Evolutionary conservation across 208 protist genomes (phyloP).

Genomic region (Lotmaria passim): DNA sequence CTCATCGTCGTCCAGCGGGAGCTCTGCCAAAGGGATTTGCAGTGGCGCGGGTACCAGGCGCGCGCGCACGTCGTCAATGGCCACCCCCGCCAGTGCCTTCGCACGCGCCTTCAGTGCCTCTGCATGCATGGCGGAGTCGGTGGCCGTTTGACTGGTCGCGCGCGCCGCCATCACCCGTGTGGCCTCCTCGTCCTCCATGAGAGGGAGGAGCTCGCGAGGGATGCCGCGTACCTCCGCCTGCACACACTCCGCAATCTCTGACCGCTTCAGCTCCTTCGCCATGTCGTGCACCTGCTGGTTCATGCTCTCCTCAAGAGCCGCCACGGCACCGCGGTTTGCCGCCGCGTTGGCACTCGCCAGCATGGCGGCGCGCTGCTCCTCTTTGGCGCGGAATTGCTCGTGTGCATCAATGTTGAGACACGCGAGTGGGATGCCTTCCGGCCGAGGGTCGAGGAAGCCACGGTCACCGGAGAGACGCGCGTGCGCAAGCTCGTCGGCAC

Average conservation of each 20-base stretch:
- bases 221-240: constrained; percentile 45
- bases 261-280: constrained; percentile 45
- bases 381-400: constrained; percentile 38
- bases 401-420: constrained; percentile 45
- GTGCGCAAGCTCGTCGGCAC: constrained; percentile 46
- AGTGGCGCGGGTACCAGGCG: constrained; percentile 48
- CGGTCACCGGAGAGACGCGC: constrained; percentile 35
- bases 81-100: constrained; percentile 33
- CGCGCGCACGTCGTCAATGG: constrained; percentile 40
- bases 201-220: constrained; percentile 47
- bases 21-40: constrained; percentile 38
- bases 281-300: constrained; percentile 48
- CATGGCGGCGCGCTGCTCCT: constrained; percentile 47
- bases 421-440: constrained; percentile 51
- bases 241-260: constrained; percentile 38
- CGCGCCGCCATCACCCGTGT: constrained; percentile 31
- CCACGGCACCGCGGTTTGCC: constrained; percentile 34
- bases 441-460: constrained; percentile 49
- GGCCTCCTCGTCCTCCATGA: constrained; percentile 45
- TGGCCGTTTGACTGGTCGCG: constrained; percentile 10
- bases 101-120: constrained; percentile 43
- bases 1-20: constrained; percentile 49
- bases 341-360: constrained; percentile 32
- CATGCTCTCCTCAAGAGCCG: constrained; percentile 54
- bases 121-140: constrained; percentile 20